A percentile compares a stretch with the other conserved stretches of the same genome.
phyloP scores from a whole-genome alignment of 2,329 filamentous ascomycete genomes.

The Pseudopyrenochaeta lycopersici region DNA sequence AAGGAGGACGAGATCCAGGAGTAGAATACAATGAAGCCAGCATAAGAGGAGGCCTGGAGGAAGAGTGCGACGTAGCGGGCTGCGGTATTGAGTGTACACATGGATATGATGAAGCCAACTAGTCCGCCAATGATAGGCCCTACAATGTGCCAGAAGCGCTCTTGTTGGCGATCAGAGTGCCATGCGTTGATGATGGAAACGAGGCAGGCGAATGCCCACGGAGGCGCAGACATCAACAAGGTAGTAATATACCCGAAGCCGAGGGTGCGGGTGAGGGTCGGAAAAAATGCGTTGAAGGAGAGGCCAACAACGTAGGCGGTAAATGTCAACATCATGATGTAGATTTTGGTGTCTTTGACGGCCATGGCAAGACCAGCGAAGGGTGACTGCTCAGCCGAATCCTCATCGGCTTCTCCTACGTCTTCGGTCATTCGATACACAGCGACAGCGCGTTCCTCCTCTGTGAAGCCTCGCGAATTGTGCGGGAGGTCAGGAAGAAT shows the following conservation, averaged over 20 bases:
- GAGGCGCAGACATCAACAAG: conserved; percentile 56
- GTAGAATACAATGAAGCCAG: conserved; percentile 50
- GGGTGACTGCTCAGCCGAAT: conserved; percentile 55
- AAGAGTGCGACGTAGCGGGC: conserved; percentile 47
- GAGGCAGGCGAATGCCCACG: conserved; percentile 58
- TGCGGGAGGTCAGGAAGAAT: conserved; percentile 47
- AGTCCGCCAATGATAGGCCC: conserved; percentile 54
- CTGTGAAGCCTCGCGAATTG: conserved; percentile 56
- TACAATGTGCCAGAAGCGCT: conserved; percentile 63
- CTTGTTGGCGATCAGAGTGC: conserved; percentile 61
- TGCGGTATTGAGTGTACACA: conserved; percentile 40
- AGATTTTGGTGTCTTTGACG: conserved; percentile 69
- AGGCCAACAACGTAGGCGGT: conserved; percentile 68
- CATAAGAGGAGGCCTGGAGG: conserved; percentile 51
- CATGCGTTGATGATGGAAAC: conserved; percentile 60
- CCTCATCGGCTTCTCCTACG: conserved; percentile 58
- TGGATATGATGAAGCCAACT: conserved; percentile 54
- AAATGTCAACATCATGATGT: conserved; percentile 70
- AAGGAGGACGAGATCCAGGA: conserved; percentile 47
- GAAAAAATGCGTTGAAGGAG: conserved; percentile 48
- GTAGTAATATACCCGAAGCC: conserved; percentile 51
- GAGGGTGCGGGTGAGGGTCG: conserved; percentile 50
- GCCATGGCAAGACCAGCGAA: conserved; percentile 67
- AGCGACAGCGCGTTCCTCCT: conserved; percentile 56
- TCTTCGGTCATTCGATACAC: conserved; percentile 56